These are phyloP conservation scores for Russula sp. DNA, from an alignment of 768 basidiomycete genomes.

Conservation along the genomic window DNA sequence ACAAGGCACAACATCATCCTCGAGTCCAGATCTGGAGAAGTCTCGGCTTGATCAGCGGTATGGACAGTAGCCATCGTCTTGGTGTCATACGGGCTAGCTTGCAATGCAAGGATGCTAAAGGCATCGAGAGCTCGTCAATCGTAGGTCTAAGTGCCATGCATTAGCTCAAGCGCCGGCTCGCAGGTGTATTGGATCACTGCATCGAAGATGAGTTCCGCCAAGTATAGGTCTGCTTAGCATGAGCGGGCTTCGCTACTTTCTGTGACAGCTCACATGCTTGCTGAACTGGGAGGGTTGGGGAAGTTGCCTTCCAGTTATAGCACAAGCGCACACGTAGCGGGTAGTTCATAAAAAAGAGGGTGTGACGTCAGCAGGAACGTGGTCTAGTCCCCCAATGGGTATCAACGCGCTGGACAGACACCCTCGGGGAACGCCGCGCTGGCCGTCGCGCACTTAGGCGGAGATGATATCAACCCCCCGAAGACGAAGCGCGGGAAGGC, in stretches of 20 bases:
- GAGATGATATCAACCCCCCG: conserved; percentile 20
- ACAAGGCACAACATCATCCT: background rate
- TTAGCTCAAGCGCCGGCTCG: background rate
- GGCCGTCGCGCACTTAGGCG: conserved; percentile 16
- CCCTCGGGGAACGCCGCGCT: conserved; percentile 11
- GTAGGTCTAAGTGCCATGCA: background rate
- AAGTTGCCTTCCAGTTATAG: conserved; percentile 1
- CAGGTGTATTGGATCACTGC: background rate
- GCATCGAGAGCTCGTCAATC: background rate
- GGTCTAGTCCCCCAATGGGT: conserved; percentile 7
- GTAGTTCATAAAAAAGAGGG: background rate
- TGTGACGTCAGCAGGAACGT: conserved; percentile 22
- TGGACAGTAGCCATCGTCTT: background rate
- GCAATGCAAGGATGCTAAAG: background rate
- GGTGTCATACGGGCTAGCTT: background rate
- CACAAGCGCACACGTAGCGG: background rate
- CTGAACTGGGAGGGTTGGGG: conserved; percentile 1
- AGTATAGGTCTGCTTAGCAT: background rate
- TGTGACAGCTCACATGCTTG: background rate
- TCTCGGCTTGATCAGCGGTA: background rate
- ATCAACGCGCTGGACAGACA: background rate
- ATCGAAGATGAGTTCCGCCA: background rate
- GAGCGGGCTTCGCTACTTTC: conserved; percentile 1
- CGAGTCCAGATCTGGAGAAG: background rate
- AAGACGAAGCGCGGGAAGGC: conserved; percentile 15